These are phyloP conservation scores for Hirsutella thompsonii DNA, from an alignment of 2,329 filamentous ascomycete genomes.

Conservation along the genomic window DNA sequence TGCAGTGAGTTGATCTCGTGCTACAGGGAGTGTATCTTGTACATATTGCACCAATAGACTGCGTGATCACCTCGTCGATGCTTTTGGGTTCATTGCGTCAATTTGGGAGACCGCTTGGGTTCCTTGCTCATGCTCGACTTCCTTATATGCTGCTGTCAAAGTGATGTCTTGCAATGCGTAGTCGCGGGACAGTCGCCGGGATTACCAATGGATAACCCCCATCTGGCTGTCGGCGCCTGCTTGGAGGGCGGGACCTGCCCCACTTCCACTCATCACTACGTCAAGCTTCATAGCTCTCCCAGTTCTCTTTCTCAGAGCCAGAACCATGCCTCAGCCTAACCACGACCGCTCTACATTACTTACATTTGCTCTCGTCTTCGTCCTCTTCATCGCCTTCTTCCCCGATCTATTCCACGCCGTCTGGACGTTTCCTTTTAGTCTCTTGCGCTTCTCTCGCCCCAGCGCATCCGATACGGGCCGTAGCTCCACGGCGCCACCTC, in stretches of 20 bases:
- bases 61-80: not conserved
- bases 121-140: no score
- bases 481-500: not conserved
- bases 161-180: no score
- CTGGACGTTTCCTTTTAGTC: slow-evolving; percentile 32
- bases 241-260: slow-evolving; percentile 5
- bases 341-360: slow-evolving; percentile 22
- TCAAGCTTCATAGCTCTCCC: not conserved
- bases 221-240: slow-evolving; percentile 7
- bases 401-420: slow-evolving; percentile 38
- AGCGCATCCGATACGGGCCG: not conserved
- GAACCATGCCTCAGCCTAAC: slow-evolving; percentile 24
- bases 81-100: no score
- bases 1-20: not conserved
- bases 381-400: slow-evolving; percentile 39
- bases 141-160: no score
- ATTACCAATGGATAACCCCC: not conserved
- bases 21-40: not conserved
- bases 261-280: not conserved
- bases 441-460: slow-evolving; percentile 20
- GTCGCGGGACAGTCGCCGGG: not conserved
- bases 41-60: slow-evolving; percentile 3
- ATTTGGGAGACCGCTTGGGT: no score
- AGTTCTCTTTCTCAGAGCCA: not conserved
- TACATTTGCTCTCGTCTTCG: slow-evolving; percentile 30